Evolutionary conservation across 208 protist species (phyloP).

Genomic region (Leptomonas seymouri): DNA sequence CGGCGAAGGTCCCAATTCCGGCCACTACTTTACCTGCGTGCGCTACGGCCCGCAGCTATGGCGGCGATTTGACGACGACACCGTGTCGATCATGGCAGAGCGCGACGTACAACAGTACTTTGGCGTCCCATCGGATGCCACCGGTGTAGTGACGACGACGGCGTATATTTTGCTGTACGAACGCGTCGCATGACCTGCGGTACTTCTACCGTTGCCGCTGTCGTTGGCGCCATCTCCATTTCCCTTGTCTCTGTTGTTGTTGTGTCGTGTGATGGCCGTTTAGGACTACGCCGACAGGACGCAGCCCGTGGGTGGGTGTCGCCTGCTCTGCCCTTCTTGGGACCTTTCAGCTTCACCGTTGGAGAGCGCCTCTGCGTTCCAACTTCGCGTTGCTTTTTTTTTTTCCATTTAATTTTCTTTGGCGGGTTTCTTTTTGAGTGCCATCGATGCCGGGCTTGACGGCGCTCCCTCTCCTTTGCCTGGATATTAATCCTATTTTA

Average conservation of each 20-base stretch:
- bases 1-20: constrained; percentile 75
- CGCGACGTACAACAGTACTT: constrained; percentile 86
- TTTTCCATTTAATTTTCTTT: not conserved
- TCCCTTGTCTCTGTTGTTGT: not conserved
- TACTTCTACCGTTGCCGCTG: not conserved
- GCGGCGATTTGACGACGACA: constrained; percentile 91
- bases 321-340: too few species aligned
- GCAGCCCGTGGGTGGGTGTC: too few species aligned
- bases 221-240: constrained; percentile 16
- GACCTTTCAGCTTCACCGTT: too few species aligned
- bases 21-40: constrained; percentile 93
- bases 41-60: constrained; percentile 77
- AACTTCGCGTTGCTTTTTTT: too few species aligned
- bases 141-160: constrained; percentile 69
- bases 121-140: constrained; percentile 68
- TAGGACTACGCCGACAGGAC: too few species aligned
- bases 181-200: constrained; percentile 58
- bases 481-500: not conserved
- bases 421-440: not conserved
- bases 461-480: too few species aligned
- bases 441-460: too few species aligned
- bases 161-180: constrained; percentile 91
- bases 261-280: constrained; percentile 9
- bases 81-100: constrained; percentile 75
- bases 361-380: too few species aligned